A percentile compares a stretch with the other conserved stretches of the same genome.
Evolutionary conservation across 179 eudicot genomes (phyloP).

Genomic region (Camellia oleifera): DNA sequence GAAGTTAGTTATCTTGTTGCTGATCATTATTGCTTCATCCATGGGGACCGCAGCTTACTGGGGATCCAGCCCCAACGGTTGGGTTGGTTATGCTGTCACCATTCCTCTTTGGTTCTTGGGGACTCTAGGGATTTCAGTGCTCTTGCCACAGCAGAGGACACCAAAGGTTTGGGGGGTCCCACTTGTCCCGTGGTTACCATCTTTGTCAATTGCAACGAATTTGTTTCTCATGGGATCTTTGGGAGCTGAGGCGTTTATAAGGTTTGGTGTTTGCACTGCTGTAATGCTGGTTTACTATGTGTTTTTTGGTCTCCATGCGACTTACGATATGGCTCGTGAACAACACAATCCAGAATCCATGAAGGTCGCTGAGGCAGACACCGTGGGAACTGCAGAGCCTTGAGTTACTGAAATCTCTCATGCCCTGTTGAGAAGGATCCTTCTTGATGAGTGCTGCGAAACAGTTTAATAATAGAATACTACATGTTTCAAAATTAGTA

Average conservation of each 20-base stretch:
- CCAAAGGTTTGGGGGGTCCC: constrained; percentile 50
- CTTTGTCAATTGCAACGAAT: constrained; percentile 37
- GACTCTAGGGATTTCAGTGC: constrained; percentile 26
- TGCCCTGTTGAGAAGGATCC: not conserved
- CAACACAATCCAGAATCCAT: constrained; percentile 5
- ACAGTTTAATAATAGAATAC: not conserved
- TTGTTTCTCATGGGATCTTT: constrained; percentile 48
- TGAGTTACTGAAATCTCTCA: not conserved
- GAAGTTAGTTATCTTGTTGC: constrained; percentile 25
- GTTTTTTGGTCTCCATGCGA: constrained; percentile 49
- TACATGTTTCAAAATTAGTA: not conserved
- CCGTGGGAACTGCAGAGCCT: constrained; percentile 9
- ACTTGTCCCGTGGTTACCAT: constrained; percentile 47
- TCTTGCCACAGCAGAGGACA: constrained; percentile 33
- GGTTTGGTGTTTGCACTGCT: constrained; percentile 34
- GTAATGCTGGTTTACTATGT: constrained; percentile 41
- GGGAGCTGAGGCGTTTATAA: constrained; percentile 29
- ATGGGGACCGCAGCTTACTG: constrained; percentile 37
- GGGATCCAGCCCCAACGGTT: constrained; percentile 27
- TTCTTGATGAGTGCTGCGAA: not conserved
- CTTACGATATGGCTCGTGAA: constrained; percentile 40
- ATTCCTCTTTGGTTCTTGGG: constrained; percentile 41
- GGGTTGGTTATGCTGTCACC: constrained; percentile 38
- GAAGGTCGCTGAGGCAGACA: not conserved
- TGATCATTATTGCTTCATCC: constrained; percentile 29